Percentiles rank a stretch among this genome's conserved stretches.
Evolutionary conservation across 192 early-diverging fungal genomes (phyloP).

Genomic region (Umbelopsis ramanniana): DNA sequence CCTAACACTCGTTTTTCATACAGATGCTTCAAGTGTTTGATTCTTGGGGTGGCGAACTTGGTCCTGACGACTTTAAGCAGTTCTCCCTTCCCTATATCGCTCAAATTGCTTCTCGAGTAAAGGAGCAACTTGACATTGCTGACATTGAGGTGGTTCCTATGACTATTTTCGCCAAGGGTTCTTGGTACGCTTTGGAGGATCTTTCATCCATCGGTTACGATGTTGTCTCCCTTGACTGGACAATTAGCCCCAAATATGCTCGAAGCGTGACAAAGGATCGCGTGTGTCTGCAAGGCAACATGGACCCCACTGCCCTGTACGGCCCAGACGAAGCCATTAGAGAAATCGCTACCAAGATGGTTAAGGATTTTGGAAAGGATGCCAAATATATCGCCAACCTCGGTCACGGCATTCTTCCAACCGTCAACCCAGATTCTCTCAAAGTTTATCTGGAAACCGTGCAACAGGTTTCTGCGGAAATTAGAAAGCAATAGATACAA

Average conservation of each 20-base stretch:
- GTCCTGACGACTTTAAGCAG: conserved; percentile 75
- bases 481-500: conserved; percentile 35
- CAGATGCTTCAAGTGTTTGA: conserved; percentile 97
- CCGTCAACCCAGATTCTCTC: conserved; percentile 72
- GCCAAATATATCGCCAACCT: conserved; percentile 90
- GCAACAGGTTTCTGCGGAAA: conserved; percentile 60
- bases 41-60: conserved; percentile 93
- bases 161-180: conserved; percentile 90
- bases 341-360: conserved; percentile 75
- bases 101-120: conserved; percentile 82
- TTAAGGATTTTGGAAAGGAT: conserved; percentile 75
- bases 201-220: conserved; percentile 77
- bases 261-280: conserved; percentile 52
- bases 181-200: conserved; percentile 84
- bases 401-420: conserved; percentile 96
- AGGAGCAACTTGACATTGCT: conserved; percentile 48
- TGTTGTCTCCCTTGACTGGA: conserved; percentile 92
- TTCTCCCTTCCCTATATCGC: conserved; percentile 91
- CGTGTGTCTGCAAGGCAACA: conserved; percentile 91
- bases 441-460: conserved; percentile 73
- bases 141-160: conserved; percentile 73
- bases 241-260: conserved; percentile 70
- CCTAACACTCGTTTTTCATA: not conserved
- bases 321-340: conserved; percentile 76
- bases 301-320: conserved; percentile 88